phyloP scores from a whole-genome alignment of 2,329 filamentous ascomycete genomes.

The Claviceps arundinis region DNA sequence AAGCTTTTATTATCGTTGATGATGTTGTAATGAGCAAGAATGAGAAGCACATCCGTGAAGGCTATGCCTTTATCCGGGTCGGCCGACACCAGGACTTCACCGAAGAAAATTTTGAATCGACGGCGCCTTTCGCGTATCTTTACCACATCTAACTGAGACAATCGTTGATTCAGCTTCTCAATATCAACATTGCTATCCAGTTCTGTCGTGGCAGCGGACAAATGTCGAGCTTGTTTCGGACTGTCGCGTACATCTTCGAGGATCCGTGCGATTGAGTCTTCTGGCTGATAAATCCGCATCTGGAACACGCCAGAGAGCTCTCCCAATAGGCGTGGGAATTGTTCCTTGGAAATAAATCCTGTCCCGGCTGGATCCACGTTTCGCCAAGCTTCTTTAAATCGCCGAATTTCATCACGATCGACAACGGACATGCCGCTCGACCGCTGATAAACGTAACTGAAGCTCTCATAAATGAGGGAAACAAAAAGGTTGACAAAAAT shows the following conservation, averaged over 20 bases:
- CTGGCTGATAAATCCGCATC: slow-evolving; percentile 89
- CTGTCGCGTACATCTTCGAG: slow-evolving; percentile 68
- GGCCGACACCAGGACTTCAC: slow-evolving; percentile 88
- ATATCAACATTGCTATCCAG: slow-evolving; percentile 55
- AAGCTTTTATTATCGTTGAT: slow-evolving; percentile 96
- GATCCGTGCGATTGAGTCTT: slow-evolving; percentile 76
- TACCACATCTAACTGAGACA: slow-evolving; percentile 59
- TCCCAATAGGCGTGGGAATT: slow-evolving; percentile 76
- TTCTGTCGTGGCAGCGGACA: slow-evolving; percentile 38
- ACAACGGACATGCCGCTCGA: slow-evolving; percentile 86
- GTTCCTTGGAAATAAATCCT: slow-evolving; percentile 80
- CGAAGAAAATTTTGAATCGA: slow-evolving; percentile 88
- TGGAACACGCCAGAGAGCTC: slow-evolving; percentile 92
- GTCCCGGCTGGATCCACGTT: slow-evolving; percentile 85
- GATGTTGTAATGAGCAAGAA: slow-evolving; percentile 94
- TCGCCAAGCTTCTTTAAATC: slow-evolving; percentile 98
- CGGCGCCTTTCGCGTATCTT: slow-evolving; percentile 63
- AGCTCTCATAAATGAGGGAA: slow-evolving; percentile 97
- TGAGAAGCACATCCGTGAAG: slow-evolving; percentile 87
- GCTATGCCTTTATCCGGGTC: slow-evolving; percentile 82
- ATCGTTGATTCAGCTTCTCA: slow-evolving; percentile 56
- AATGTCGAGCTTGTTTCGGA: slow-evolving; percentile 36
- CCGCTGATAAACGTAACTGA: slow-evolving; percentile 96
- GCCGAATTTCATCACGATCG: slow-evolving; percentile 82
- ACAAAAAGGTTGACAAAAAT: slow-evolving; percentile 98